A percentile compares a stretch with the other conserved stretches of the same genome.
Evolutionary conservation across 2,329 filamentous ascomycete genomes (phyloP).

Genomic region (Hymenoscyphus linearis): DNA sequence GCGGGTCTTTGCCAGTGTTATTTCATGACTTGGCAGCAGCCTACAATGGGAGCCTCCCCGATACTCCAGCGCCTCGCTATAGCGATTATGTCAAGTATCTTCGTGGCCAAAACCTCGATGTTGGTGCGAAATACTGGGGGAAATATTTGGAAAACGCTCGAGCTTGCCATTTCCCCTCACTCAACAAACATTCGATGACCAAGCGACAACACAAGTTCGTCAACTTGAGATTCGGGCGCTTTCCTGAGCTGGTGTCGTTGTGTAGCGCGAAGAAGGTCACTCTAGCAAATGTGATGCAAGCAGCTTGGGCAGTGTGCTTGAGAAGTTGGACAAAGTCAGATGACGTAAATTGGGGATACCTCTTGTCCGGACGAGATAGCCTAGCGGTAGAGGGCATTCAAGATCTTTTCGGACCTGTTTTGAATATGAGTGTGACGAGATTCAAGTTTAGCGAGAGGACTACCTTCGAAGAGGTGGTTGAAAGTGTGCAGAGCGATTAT

Average conservation of each 20-base stretch:
- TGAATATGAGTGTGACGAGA: constrained; percentile 36
- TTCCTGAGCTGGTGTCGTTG: constrained; percentile 3
- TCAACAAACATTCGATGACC: neutral
- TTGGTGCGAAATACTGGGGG: constrained; percentile 22
- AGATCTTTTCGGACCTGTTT: constrained; percentile 41
- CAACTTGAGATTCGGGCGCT: neutral
- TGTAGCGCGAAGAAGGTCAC: constrained; percentile 6
- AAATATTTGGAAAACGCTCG: constrained; percentile 6
- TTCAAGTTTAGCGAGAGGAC: constrained; percentile 16
- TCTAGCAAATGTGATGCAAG: constrained; percentile 7
- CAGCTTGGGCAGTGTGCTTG: constrained; percentile 14
- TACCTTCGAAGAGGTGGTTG: constrained; percentile 27
- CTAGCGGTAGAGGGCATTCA: constrained; percentile 39
- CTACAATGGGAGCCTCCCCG: constrained; percentile 19
- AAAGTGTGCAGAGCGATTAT: constrained; percentile 30
- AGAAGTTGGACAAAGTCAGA: constrained; percentile 35
- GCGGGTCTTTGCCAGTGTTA: constrained; percentile 41
- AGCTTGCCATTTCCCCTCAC: constrained; percentile 13
- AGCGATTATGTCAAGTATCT: constrained; percentile 35
- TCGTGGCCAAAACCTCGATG: constrained; percentile 19
- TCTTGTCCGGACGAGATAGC: constrained; percentile 39
- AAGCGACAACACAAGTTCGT: neutral
- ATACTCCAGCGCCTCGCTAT: constrained; percentile 31
- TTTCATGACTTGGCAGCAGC: constrained; percentile 39
- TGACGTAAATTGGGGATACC: constrained; percentile 37